Evolutionary conservation across 1,139 yeast genomes (phyloP), one percentile per base, ranked within the genome.

Genomic region (Nadsonia starkeyi-henricii): DNA sequence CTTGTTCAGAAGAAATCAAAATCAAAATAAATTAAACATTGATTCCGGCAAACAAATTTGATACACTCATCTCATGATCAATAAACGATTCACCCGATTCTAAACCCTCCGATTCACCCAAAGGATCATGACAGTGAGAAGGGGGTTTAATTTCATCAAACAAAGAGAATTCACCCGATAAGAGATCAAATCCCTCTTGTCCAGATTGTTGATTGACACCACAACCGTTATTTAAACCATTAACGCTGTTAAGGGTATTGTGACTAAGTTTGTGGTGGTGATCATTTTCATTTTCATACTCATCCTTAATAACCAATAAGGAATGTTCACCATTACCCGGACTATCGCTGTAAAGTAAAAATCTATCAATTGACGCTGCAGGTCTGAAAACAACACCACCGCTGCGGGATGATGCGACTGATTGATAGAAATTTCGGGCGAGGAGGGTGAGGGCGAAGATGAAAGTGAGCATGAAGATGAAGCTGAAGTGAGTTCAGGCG

Each of bases 341-440:
- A 23, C 9, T 23, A 23, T 23, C 28, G 28, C 28, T 23, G 28
- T 23, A 23, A 23, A 23, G 28, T 23, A 55, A 51, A 51, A 58
- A 58, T 54, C 59, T 66, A 54, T 62, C 62, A 57, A 61, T 64
- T 61, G 71, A 67, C 71, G 71, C 71, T 64, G 71, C 71, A 49
- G 71, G 70, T 57, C 71, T 54, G 53, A 47, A 51, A 51, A 48
- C 47, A 51, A 48, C 47, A 54, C 52, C 71, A 67, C 58, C 67
- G 54, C 71, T 66, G 71, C 71, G 59, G 71, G 67, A 66, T 67
- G 71, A 65, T 67, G 71, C 71, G 70, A 57, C 64, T 54, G 61
- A 55, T 50, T 50, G 47, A 52, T 54, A 46, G 47, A 47, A 46
- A 48, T 36, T 45, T 52, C 55, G 47, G 49, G 46, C 43, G 44